Percentiles rank a stretch among this genome's conserved stretches.
phyloP scores from a whole-genome alignment of 1,139 yeast species.

The Yamadazyma conglobata region DNA sequence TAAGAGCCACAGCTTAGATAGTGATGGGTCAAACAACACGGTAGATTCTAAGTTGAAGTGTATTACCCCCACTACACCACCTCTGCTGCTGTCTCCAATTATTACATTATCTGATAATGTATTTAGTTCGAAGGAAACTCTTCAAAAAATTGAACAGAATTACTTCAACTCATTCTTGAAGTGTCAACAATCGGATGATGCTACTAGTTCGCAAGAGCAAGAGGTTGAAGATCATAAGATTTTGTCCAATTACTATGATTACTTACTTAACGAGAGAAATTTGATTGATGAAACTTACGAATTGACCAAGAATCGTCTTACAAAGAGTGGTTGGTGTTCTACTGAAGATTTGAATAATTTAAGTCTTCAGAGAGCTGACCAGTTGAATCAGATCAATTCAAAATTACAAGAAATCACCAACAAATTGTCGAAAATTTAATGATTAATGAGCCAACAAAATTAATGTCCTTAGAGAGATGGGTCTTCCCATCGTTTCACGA shows the following conservation, averaged over 20 bases:
- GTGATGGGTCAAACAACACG: constrained; percentile 14
- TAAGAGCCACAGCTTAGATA: constrained; percentile 17
- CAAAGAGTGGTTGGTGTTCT: constrained; percentile 46
- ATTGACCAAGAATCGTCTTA: constrained; percentile 31
- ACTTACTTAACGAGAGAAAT: constrained; percentile 24
- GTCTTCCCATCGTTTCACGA: no score
- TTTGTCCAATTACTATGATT: constrained; percentile 13
- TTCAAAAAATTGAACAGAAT: constrained; percentile 34
- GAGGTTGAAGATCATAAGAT: constrained; percentile 9
- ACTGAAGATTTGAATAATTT: constrained; percentile 41
- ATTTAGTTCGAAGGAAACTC: constrained; percentile 24
- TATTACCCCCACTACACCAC: constrained; percentile 28
- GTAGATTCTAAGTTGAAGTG: constrained; percentile 14
- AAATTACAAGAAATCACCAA: constrained; percentile 23
- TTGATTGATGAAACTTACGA: constrained; percentile 30
- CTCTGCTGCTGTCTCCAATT: constrained; percentile 37
- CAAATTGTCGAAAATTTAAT: constrained; percentile 11
- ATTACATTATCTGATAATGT: constrained; percentile 41
- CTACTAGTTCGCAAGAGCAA: constrained; percentile 3
- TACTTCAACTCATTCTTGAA: constrained; percentile 26
- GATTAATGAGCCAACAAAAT: constrained; percentile 9
- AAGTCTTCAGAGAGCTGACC: constrained; percentile 30
- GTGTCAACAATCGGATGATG: constrained; percentile 4
- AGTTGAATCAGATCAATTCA: constrained; percentile 31
- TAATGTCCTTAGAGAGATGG: no score